Evolutionary conservation across 176 grass and related monocot genomes (phyloP).

Genomic region (Aegilops umbellulata): DNA sequence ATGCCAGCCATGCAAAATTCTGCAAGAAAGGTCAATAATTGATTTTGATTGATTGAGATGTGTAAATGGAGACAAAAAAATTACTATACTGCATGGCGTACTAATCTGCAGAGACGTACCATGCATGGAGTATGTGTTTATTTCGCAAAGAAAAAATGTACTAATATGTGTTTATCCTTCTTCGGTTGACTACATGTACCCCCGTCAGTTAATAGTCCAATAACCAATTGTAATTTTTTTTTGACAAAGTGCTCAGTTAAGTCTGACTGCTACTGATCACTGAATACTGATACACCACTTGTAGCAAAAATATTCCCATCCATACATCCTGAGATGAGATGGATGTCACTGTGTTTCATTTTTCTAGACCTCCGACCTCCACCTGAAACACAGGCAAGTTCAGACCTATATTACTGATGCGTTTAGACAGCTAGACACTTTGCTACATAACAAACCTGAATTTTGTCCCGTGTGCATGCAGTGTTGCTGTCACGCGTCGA

Average conservation of each 20-base stretch:
- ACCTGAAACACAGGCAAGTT: too few relatives aligned
- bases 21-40: neutral
- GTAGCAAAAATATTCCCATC: neutral
- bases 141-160: too few relatives aligned
- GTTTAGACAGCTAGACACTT: neutral
- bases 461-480: neutral
- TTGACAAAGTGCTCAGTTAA: neutral
- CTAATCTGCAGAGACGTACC: neutral
- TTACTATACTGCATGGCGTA: neutral
- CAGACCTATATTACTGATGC: neutral
- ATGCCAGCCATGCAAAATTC: constrained; percentile 3
- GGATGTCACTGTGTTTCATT: neutral
- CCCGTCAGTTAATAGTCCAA: constrained; percentile 15
- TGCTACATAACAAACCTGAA: neutral
- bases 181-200: neutral
- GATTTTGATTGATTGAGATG: constrained; percentile 8
- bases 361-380: too few relatives aligned
- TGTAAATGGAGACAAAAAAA: neutral
- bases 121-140: too few relatives aligned
- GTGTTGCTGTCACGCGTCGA: neutral
- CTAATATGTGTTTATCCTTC: neutral
- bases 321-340: neutral
- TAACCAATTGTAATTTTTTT: too few relatives aligned
- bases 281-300: neutral
- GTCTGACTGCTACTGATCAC: neutral